Base-by-base conservation (phyloP, 208 protist genomes). In the Crithidia thermophila region DNA sequence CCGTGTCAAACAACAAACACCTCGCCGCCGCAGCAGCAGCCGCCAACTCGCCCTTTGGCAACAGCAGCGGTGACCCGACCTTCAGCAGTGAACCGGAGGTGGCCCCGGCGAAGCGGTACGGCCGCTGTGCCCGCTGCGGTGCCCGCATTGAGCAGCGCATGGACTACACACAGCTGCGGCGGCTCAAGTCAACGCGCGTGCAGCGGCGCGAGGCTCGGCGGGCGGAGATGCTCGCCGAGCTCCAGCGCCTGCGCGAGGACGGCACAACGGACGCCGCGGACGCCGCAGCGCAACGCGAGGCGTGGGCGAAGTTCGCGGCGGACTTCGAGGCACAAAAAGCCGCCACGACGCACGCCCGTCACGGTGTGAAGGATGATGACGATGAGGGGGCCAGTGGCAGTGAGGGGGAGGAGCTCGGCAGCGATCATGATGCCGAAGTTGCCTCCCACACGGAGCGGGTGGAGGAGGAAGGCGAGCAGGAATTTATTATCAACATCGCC, bases 401-500 rank as follows among this genome's bases (percentile, higher is more conserved):
- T 21, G 39, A 61, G 11, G 36, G 39, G 27, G 56, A 50, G 40
- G 56, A 64, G 11, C 58, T 43, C 0, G 58, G 58, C 42, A 64
- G 43, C 21, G 58, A 64, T 43, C 40, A 43, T 23, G 58, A 64
- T 21, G 13, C 53, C 25, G 68, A 75, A 25, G 60, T 59, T 0
- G 49, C 36, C 33, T 59, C 60, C 0, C 36, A 68, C 68, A 75
- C 68, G 0, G 68, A 75, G 60, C 53, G 39, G 2, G 68, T 75
- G 1, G 68, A 75, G 18, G 68, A 75, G 45, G 68, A 75, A n/a
- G 63, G 58, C 2, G 71, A 73, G 51, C 61, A 52, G 2, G 75
- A 81, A 37, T 77, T 84, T 40, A 71, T 72, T 27, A 64, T 88
- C 23, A 76, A 75, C 56, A 73, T 82, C 52, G 75, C 70, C 3